Base-by-base conservation (phyloP, 2,329 filamentous ascomycete genomes). In the Chalara sp. region DNA sequence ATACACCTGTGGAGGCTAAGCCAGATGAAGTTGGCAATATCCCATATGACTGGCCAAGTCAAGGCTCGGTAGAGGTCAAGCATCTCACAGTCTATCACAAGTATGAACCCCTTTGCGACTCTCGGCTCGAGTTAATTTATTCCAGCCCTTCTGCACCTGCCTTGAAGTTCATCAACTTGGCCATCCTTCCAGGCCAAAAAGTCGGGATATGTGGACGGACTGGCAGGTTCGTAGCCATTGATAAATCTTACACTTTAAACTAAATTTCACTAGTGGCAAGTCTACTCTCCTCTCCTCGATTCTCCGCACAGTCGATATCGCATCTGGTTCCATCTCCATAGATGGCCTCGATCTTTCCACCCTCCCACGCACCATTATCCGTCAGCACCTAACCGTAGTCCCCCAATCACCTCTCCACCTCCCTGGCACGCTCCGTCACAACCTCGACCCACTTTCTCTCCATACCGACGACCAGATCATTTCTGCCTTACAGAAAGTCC, bases 381-480 rank as follows among this genome's bases (percentile, higher is more conserved):
- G 92, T 48, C 84, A 93, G 70, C 84, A 86, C 44, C 90, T 97
- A 60, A 95, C 91, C 1, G 96, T 96, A 68, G 90, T 97, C 49
- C 92, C 92, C 13, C 92, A 97, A 72, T 92, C 96, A 63, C 91
- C 88, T 49, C 95, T 90, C 0, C 75, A 96, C 1, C 95, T 96
- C 69, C 88, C 83, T 31, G 91, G 91, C 57, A 95, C 89, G 1
- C 85, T 96, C 53, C 81, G 90, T 54, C 88, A 76, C 65, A 97
- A 97, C 65, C 76, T 96, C 28, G 91, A 96, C 64, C 92, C 92
- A 0, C 96, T 96, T 66, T 77, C 82, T 10, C 70, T 85, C 32
- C 93, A 91, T 68, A 88, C 83, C 0, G 89, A 96, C 61, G 87
- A 90, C 53, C 79, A 95, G 57, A 86, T 96, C 43, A 95, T 93